phyloP scores from a whole-genome alignment of 441 rosid genomes.

The Adansonia grandidieri region DNA sequence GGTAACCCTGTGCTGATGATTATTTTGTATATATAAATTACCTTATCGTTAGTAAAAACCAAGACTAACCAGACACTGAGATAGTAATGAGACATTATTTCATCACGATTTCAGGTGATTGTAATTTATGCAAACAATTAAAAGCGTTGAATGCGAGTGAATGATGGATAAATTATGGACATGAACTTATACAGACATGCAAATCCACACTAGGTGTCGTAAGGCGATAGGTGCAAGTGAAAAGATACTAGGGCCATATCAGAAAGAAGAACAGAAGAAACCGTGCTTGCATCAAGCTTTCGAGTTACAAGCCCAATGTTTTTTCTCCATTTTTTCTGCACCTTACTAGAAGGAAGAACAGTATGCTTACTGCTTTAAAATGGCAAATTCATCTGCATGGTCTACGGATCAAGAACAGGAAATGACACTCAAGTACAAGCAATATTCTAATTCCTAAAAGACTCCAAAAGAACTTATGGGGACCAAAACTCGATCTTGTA shows the following conservation, averaged over 20 bases:
- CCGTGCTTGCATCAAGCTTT: not conserved
- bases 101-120: not conserved
- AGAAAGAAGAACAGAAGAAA: not conserved
- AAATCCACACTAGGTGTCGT: not conserved
- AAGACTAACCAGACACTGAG: not conserved
- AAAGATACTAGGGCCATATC: not conserved
- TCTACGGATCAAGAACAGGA: not conserved
- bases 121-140: not conserved
- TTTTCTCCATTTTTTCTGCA: not conserved
- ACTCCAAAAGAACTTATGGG: not conserved
- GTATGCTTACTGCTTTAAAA: not conserved
- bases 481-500: not conserved
- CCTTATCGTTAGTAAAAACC: not conserved
- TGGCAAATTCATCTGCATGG: slow-evolving; percentile 5
- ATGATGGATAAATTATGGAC: not conserved
- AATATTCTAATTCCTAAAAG: slow-evolving; percentile 8
- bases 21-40: not conserved
- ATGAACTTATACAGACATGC: not conserved
- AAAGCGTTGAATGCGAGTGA: not conserved
- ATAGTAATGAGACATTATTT: not conserved
- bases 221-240: not conserved
- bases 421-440: not conserved
- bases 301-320: not conserved
- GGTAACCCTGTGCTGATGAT: not conserved
- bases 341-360: not conserved